A percentile compares a stretch with the other conserved stretches of the same genome.
phyloP scores from a whole-genome alignment of 805 yeast species.

The Lipomyces chichibuensis region DNA sequence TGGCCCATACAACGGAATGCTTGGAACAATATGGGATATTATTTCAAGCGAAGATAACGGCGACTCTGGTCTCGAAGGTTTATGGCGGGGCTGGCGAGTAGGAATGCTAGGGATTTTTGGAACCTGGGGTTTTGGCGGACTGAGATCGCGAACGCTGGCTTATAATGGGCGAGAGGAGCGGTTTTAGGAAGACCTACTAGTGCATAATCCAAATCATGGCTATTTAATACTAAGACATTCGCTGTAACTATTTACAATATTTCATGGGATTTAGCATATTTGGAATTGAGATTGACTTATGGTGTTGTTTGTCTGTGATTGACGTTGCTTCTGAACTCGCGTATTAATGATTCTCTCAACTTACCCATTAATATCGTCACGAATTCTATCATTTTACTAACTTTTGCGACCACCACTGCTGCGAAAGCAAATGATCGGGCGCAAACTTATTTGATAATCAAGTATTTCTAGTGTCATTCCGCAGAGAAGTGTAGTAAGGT shows the following conservation, averaged over 20 bases:
- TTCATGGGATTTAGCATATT: neutral
- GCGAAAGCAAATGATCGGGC: no score
- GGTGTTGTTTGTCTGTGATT: neutral
- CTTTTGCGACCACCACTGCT: neutral
- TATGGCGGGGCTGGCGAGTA: slow-evolving; percentile 91
- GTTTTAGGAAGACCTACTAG: slow-evolving; percentile 14
- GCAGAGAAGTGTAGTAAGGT: no score
- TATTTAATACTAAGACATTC: neutral
- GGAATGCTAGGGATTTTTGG: slow-evolving; percentile 79
- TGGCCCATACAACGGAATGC: slow-evolving; percentile 58
- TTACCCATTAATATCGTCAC: neutral
- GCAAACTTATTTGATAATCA: no score
- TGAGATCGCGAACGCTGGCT: slow-evolving; percentile 45
- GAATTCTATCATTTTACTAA: neutral
- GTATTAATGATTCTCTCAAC: neutral
- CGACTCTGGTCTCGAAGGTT: slow-evolving; percentile 53
- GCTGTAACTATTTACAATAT: neutral
- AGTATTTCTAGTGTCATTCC: no score
- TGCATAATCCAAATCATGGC: neutral
- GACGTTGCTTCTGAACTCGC: neutral
- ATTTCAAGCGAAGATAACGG: slow-evolving; percentile 50
- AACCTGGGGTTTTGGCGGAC: slow-evolving; percentile 73
- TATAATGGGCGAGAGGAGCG: slow-evolving; percentile 29
- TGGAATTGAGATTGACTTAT: neutral
- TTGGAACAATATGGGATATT: slow-evolving; percentile 57